Evolutionary conservation across 306 rosid species (phyloP), one percentile per base, ranked within the genome.

Genomic region (Glycine soja): DNA sequence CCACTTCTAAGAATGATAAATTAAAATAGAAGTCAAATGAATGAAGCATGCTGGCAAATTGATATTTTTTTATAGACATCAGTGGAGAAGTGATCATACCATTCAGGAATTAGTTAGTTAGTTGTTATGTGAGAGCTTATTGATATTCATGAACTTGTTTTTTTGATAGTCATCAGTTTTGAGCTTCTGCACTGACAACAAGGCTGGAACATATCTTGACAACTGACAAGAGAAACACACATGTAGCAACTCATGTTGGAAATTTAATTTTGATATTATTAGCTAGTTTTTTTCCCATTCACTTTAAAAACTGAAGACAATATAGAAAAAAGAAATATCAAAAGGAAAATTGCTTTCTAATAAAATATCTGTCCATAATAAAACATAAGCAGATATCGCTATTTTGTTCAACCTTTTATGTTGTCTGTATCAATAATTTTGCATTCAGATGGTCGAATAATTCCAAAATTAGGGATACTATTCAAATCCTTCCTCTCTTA

Each of bases 1-100:
- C 75, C 69, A 70, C 83, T 79, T 43, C 9, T 56, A 36, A 80
- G 72, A 56, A 64, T 63, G 59, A 16, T 71, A 46, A 64, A 45
- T 32, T 78, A 64, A 63, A 16, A 77, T 59, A 78, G 43, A 0
- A 43, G 75, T 62, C 75, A 10, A 62, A 13, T 75, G 68, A 13
- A 48, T 4, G 15, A 45, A 16, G 15, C 30, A 58, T 13, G 8
- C 38, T 69, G 68, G 57, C 32, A 18, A 42, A 40, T 8, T 52
- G 11, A 56, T 73, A 16, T 10, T 10, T 7, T 43, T 43, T 43
- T 40, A 19, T 34, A 19, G 76, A 68, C 59, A 30, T 45, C 36
- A 56, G 50, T 45, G 82, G 50, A 24, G 52, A 30, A 70, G 72
- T 71, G 72, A 70, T 71, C 62, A 62, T 47, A 45, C 15, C 42